Base-by-base conservation (phyloP, 208 protist species). In the Trichomonas tenax region DNA sequence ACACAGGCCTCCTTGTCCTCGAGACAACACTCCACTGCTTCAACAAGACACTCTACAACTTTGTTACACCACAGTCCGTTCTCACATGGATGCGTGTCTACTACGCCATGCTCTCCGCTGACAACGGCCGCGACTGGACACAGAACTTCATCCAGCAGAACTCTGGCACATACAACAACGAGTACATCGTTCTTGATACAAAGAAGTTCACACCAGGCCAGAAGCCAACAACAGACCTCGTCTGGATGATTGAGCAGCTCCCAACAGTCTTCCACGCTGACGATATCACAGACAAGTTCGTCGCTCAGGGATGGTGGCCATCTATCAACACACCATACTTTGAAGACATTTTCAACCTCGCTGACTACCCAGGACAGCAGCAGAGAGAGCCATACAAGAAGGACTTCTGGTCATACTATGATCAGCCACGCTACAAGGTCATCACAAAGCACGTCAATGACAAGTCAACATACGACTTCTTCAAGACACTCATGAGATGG, bases 151-250 rank as follows among this genome's bases (percentile, higher is more conserved):
- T 93, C 44, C 3, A 23, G 3, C 40, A 93, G 31, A 93, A 93
- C n/a, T 93, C 86, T 38, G 86, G 86, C 23, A 93, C 86, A 23
- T 93, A 93, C 44, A 93, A 93, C 15, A 93, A 93, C 31, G 44
- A 93, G 36, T 93, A 93, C 44, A 51, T 93, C 17, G 86, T 93
- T 34, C 44, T 93, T 51, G 86, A 93, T 51, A 58, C 44, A 6
- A 93, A 93, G 10, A 34, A 38, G 14, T 93, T 93, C 44, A 93
- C 15, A 51, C 40, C 40, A 93, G 86, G 44, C 1, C n/a, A 93
- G 17, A 93, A 93, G n/a, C 86, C 86, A 48, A 11, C 15, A 46
- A 31, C 31, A 31, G 86, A 51, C 26, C 31, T 93, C 9, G 15
- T 93, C 14, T 93, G 86, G 86, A 51, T 51, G 26, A 93, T 93